Evolutionary conservation across 371 early-diverging fungal genomes (phyloP), one percentile per base, ranked within the genome.

Genomic region (Mucor indicus): DNA sequence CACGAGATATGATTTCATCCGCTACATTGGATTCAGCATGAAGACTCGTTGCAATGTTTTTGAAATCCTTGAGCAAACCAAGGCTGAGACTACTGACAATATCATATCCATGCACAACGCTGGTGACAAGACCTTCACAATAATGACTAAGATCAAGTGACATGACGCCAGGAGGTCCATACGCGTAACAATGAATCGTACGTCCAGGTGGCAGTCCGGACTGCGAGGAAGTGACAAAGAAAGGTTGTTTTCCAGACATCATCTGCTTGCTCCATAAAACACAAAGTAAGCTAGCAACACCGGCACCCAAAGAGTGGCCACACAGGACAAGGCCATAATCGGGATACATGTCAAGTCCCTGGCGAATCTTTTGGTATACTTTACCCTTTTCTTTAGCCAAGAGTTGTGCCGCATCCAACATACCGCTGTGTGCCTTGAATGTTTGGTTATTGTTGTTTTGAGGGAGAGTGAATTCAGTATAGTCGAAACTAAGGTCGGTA

Each of bases 401-500:
- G 20, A 86, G 48, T 31, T 76, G 79, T 0, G 91, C 91, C 13
- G 84, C 84, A 29, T 85, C 81, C 48, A 86, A 70, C 89, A 90
- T 89, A 4, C 91, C 91, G 7, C 84, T 74, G 47, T 91, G 91
- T 0, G 84, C 86, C 8, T 75, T 67, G 62, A 78, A 85, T 8
- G 30, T 12, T 8, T 29, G 6, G 6, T 29, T 12, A 8, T 8
- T 12, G 30, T 29, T 29, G 30, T 6, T 8, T 13, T 38, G 44
- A 0, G 72, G 68, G 31, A 90, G 57, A 1, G 54, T 54, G 32
- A 92, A 67, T 17, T 81, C 71, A 33, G 79, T 71, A 66, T 92
- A 92, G 23, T 83, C 80, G 52, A 90, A 90, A 22, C 87, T 85
- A 25, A 95, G 77, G 62, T 96, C 95, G 13, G 93, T 89, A 41